phyloP scores from a whole-genome alignment of 1,284 basidiomycete species.

The Tetrapyrgos nigripes region DNA sequence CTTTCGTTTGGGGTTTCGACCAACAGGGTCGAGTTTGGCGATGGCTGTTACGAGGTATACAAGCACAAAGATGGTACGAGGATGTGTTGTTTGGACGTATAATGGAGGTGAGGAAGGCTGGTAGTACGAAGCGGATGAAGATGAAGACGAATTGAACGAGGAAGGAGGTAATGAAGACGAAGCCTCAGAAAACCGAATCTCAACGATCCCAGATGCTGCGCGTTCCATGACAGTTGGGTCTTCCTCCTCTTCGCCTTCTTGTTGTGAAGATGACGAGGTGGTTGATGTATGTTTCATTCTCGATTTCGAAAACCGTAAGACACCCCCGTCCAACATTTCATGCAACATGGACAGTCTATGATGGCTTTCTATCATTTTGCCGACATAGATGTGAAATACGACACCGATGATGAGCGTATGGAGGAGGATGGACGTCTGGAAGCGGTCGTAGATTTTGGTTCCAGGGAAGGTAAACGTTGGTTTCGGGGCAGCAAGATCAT shows the following conservation, averaged over 20 bases:
- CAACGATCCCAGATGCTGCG: conserved; percentile 7
- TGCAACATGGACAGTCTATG: conserved; percentile 63
- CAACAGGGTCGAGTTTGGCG: conserved; percentile 73
- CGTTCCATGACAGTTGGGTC: neutral
- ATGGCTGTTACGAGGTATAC: conserved; percentile 69
- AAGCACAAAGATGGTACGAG: conserved; percentile 64
- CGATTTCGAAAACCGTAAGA: no score
- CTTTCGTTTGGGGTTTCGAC: conserved; percentile 72
- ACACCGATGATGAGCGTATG: conserved; percentile 64
- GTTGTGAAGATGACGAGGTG: neutral
- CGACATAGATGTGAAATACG: conserved; percentile 63
- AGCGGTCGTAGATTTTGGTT: conserved; percentile 39
- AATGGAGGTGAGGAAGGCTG: conserved; percentile 58
- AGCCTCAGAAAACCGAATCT: conserved; percentile 7
- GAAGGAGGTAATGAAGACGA: conserved; percentile 18
- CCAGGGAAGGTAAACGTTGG: conserved; percentile 35
- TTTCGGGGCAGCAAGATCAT: conserved; percentile 13
- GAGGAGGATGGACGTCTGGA: conserved; percentile 52
- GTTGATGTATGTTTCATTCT: no score
- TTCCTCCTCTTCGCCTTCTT: neutral
- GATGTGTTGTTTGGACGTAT: conserved; percentile 67
- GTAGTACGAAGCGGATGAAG: no score
- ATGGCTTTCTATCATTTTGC: conserved; percentile 49
- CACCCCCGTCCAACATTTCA: conserved; percentile 63
- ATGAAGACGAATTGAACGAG: conserved; percentile 30